Evolutionary conservation across 2,329 filamentous ascomycete genomes (phyloP).

Genomic region (Leptographium procerum): DNA sequence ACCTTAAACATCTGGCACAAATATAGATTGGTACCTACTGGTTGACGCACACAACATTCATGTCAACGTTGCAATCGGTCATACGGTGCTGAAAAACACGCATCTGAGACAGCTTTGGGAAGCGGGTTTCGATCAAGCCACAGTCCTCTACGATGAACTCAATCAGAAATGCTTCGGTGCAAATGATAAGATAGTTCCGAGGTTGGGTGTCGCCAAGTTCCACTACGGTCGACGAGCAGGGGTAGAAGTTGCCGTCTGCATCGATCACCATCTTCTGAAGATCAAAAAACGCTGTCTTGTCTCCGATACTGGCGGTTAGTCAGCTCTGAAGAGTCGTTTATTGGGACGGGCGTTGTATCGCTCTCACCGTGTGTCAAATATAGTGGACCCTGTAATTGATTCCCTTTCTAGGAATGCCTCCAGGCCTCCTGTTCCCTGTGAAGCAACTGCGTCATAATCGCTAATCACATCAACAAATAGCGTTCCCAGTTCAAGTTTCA

Average conservation of each 20-base stretch:
- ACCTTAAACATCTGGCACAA: background rate
- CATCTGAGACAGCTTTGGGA: slow-evolving; percentile 2
- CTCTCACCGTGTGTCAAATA: background rate
- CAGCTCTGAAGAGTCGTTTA: background rate
- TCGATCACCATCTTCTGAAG: background rate
- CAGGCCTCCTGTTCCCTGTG: background rate
- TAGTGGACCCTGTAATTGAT: background rate
- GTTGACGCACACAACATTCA: slow-evolving; percentile 21
- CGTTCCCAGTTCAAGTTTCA: background rate
- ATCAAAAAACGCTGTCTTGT: background rate
- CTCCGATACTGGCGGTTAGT: background rate
- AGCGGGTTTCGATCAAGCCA: background rate
- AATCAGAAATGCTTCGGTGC: slow-evolving; percentile 10
- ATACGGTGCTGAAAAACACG: slow-evolving; percentile 8
- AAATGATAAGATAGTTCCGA: slow-evolving; percentile 9
- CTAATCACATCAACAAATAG: background rate
- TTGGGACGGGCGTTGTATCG: no score
- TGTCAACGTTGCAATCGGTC: slow-evolving; percentile 7
- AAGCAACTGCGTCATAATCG: background rate
- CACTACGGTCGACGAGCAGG: slow-evolving; percentile 1
- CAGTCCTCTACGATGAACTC: slow-evolving; percentile 12
- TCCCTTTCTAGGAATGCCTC: background rate
- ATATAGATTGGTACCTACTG: slow-evolving; percentile 16
- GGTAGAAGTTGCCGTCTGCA: slow-evolving; percentile 4
- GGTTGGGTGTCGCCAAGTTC: slow-evolving; percentile 7